A percentile compares a stretch with the other conserved stretches of the same genome.
phyloP scores from a whole-genome alignment of 768 basidiomycete species.

The Melanogaster broomeanus region DNA sequence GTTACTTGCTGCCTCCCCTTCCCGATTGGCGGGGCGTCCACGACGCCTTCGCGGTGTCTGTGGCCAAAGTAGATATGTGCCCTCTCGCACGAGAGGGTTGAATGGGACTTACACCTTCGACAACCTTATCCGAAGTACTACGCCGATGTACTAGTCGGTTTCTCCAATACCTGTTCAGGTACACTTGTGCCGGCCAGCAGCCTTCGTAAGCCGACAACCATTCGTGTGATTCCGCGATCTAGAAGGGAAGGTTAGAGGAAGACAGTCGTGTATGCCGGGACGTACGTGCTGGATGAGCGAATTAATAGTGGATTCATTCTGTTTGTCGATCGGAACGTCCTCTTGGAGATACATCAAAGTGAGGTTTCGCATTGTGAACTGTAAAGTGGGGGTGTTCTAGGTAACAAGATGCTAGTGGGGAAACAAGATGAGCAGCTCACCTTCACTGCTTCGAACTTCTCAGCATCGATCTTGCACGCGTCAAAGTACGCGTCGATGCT shows the following conservation, averaged over 20 bases:
- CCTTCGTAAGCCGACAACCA: background rate
- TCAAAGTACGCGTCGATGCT: background rate
- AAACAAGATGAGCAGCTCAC: background rate
- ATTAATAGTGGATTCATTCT: background rate
- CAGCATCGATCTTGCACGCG: background rate
- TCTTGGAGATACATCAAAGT: background rate
- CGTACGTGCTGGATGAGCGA: background rate
- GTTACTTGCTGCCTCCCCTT: no score
- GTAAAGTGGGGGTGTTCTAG: background rate
- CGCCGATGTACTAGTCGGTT: background rate
- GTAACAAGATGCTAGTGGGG: background rate
- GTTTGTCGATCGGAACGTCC: background rate
- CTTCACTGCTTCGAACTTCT: background rate
- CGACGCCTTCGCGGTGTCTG: background rate
- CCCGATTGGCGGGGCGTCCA: no score
- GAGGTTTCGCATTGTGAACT: background rate
- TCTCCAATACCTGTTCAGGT: constrained; percentile 1
- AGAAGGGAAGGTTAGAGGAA: background rate
- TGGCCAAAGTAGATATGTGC: background rate
- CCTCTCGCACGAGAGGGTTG: background rate
- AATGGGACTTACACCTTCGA: background rate
- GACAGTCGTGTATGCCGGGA: background rate
- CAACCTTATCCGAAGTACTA: background rate
- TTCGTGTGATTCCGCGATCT: background rate
- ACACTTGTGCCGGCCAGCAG: constrained; percentile 2